Conservation (phyloP, 768 basidiomycete species). For the Brasilioporus rufonigricans region DNA sequence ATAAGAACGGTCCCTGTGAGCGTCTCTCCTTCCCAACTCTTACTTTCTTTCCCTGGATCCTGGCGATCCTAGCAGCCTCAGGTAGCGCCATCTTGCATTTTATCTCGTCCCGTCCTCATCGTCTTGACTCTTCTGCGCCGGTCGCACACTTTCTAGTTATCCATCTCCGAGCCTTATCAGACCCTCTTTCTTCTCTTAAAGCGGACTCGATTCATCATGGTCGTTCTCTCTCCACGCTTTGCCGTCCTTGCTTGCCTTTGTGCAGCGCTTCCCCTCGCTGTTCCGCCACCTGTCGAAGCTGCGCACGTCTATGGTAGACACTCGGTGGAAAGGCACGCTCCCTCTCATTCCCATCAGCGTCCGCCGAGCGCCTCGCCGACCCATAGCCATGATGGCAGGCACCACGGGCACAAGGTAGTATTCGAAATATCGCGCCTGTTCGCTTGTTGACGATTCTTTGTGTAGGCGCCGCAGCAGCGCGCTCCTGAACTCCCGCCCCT, state of each 20-base stretch:
- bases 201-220: slow-evolving; percentile 40
- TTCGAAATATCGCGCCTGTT: not conserved
- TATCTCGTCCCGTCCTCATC: slow-evolving; percentile 18
- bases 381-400: not conserved
- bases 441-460: not conserved
- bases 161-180: slow-evolving; percentile 8
- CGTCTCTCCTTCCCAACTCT: slow-evolving; percentile 33
- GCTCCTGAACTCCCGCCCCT: slow-evolving; percentile 15
- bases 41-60: slow-evolving; percentile 45
- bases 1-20: slow-evolving; percentile 19
- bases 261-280: slow-evolving; percentile 39
- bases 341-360: not conserved
- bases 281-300: slow-evolving; percentile 33
- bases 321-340: slow-evolving; percentile 3
- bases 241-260: slow-evolving; percentile 45
- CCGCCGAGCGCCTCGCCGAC: not conserved
- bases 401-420: slow-evolving; percentile 8
- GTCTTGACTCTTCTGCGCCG: slow-evolving; percentile 23
- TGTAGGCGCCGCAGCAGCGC: slow-evolving; percentile 1
- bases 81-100: slow-evolving; percentile 15
- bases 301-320: slow-evolving; percentile 35
- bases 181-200: slow-evolving; percentile 11
- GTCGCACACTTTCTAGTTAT: slow-evolving; percentile 18
- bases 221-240: slow-evolving; percentile 47
- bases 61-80: slow-evolving; percentile 44